Evolutionary conservation across 148 eudicot genomes (phyloP).

Genomic region (Dysphania ambrosioides): DNA sequence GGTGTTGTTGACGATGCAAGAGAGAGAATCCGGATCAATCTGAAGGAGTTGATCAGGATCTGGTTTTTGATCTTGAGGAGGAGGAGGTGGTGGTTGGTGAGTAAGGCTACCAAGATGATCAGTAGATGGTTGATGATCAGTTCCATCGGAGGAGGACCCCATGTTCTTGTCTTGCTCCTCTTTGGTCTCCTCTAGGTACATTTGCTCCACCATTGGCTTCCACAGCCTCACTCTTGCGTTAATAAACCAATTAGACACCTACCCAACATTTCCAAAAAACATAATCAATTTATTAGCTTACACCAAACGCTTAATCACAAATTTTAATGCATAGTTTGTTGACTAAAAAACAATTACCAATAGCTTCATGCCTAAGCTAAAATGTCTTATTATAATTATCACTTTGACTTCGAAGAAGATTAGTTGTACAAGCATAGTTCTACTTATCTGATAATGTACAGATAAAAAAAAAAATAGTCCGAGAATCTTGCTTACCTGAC

Average conservation of each 20-base stretch:
- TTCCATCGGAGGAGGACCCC: constrained; percentile 38
- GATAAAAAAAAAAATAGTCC: neutral
- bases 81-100: constrained; percentile 20
- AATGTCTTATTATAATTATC: neutral
- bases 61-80: constrained; percentile 65
- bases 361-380: neutral
- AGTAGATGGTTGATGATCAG: constrained; percentile 21
- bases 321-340: neutral
- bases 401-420: neutral
- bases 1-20: constrained; percentile 55
- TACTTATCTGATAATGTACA: neutral
- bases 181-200: constrained; percentile 90
- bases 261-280: neutral
- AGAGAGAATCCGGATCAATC: constrained; percentile 60
- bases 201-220: constrained; percentile 99
- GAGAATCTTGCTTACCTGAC: constrained; percentile 58
- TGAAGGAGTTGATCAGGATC: constrained; percentile 52
- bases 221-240: constrained; percentile 97
- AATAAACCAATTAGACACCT: constrained; percentile 99
- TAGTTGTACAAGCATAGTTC: neutral
- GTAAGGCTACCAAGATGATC: constrained; percentile 24
- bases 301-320: neutral
- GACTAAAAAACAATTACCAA: neutral
- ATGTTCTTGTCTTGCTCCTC: constrained; percentile 39
- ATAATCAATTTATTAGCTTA: neutral